Percentiles rank a stretch among this genome's conserved stretches.
phyloP scores from a whole-genome alignment of 2,329 filamentous ascomycete genomes.

The Exophiala bonariae region DNA sequence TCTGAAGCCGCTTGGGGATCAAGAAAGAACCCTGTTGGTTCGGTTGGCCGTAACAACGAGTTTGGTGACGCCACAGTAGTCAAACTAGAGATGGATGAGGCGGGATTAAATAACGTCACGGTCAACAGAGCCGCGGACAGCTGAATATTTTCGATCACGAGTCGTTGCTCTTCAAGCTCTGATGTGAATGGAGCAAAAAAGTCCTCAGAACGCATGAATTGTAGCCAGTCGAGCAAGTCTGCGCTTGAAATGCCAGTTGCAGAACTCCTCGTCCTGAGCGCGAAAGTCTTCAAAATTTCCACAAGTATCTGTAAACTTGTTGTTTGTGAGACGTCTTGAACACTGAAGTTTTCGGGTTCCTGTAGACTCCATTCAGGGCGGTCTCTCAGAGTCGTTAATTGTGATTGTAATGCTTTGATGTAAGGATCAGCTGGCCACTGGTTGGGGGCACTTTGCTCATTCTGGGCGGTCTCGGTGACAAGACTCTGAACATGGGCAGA shows the following conservation, averaged over 20 bases:
- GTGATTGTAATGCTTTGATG: constrained; percentile 36
- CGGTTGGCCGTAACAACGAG: constrained; percentile 7
- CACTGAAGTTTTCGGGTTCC: not conserved
- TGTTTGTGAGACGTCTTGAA: constrained; percentile 14
- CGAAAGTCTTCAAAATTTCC: constrained; percentile 15
- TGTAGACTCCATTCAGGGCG: constrained; percentile 29
- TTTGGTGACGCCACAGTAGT: constrained; percentile 10
- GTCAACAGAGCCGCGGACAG: constrained; percentile 13
- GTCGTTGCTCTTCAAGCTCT: constrained; percentile 11
- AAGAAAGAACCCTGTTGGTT: constrained; percentile 46
- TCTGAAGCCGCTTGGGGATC: constrained; percentile 69
- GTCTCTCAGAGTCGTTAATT: constrained; percentile 35
- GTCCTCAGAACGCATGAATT: constrained; percentile 57
- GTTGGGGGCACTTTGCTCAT: not conserved
- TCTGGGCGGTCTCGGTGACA: not conserved
- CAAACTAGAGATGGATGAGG: constrained; percentile 16
- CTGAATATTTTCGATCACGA: constrained; percentile 18
- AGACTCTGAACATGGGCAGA: not conserved
- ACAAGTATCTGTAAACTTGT: constrained; percentile 14
- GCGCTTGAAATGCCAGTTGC: constrained; percentile 43
- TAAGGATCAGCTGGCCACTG: constrained; percentile 22
- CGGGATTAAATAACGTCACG: constrained; percentile 18
- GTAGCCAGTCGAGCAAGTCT: constrained; percentile 70
- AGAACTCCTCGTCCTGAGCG: constrained; percentile 11
- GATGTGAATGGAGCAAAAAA: constrained; percentile 22